phyloP scores from a whole-genome alignment of 2,329 filamentous ascomycete species.

The Talaromyces sp. region DNA sequence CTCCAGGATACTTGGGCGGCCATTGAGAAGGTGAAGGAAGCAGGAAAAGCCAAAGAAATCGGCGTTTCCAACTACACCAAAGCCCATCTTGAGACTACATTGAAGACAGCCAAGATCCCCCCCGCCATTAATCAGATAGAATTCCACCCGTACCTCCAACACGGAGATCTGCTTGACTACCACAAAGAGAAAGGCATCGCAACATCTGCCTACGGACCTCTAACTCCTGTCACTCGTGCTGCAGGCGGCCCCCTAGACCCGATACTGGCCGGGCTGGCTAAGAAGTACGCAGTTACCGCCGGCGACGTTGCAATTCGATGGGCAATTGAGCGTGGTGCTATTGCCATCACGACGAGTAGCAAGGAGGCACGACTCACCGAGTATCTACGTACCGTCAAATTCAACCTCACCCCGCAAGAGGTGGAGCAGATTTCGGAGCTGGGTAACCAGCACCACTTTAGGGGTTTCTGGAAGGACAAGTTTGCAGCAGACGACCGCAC shows the following conservation, averaged over 20 bases:
- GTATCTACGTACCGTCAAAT: slow-evolving; percentile 55
- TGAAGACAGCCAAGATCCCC: slow-evolving; percentile 44
- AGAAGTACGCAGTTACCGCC: slow-evolving; percentile 59
- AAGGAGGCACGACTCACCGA: slow-evolving; percentile 60
- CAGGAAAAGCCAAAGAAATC: slow-evolving; percentile 49
- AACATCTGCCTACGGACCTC: slow-evolving; percentile 41
- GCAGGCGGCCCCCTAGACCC: slow-evolving; percentile 55
- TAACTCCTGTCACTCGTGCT: slow-evolving; percentile 53
- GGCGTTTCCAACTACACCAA: slow-evolving; percentile 54
- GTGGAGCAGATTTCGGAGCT: slow-evolving; percentile 51
- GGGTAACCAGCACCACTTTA: slow-evolving; percentile 50
- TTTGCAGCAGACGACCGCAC: slow-evolving; percentile 46
- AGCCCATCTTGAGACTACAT: slow-evolving; percentile 46
- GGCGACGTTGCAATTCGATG: slow-evolving; percentile 58
- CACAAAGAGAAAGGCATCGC: slow-evolving; percentile 43
- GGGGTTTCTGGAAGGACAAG: slow-evolving; percentile 53
- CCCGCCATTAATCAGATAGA: slow-evolving; percentile 53
- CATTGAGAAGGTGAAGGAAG: slow-evolving; percentile 43
- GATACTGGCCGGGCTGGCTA: slow-evolving; percentile 50
- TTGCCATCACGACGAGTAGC: slow-evolving; percentile 58
- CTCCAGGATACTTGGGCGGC: slow-evolving; percentile 47
- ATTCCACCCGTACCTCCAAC: slow-evolving; percentile 53
- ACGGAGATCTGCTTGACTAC: slow-evolving; percentile 43
- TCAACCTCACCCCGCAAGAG: slow-evolving; percentile 58
- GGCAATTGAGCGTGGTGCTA: slow-evolving; percentile 59